Evolutionary conservation across 2,329 filamentous ascomycete genomes (phyloP), one percentile per base, ranked within the genome.

Genomic region (Sporothrix phasma): DNA sequence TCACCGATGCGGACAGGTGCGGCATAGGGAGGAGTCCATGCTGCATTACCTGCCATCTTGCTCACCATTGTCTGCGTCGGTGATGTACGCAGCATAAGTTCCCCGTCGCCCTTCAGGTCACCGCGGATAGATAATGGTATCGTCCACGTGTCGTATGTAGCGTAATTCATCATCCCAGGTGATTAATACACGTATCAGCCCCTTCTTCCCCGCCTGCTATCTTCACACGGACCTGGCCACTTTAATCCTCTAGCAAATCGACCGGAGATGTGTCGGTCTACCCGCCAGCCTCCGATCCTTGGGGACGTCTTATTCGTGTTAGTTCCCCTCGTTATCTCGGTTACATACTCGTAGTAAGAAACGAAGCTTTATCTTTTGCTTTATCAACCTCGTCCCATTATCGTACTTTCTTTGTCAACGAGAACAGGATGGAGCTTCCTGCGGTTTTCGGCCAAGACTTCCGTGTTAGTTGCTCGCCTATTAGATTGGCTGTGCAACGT

Each of bases 1-100:
- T 37, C n/a, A 13, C 58, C 41, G 58, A 61, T 60, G 54, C 62
- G 62, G 62, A 37, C 62, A 61, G 56, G 54, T 59, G 62, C 53
- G 62, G 54, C 34, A 56, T 13, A 60, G 26, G 39, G 39, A 7
- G 31, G 26, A 17, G 26, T 10, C 49, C 47, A 22, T 15, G 43
- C 58, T n/a, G n/a, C n/a, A n/a, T n/a, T n/a, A 47, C 29, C 58
- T 47, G 43, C 58, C 58, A 22, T n/a, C 5, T 34, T 45, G 15
- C 54, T 31, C 24, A 59, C 37, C 24, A 26, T 31, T 13, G 43
- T 19, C 37, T 43, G 17, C 54, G 24, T 13, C 37, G 37, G 22
- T 5, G 54, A 29, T 43, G 54, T 58, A 24, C 22, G 24, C 54
- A 43, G 39, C 54, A 29, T 26, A 29, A n/a, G 34, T 10, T n/a